phyloP scores from a whole-genome alignment of 1,284 basidiomycete genomes.

The Neotropicomus parvogracilis region DNA sequence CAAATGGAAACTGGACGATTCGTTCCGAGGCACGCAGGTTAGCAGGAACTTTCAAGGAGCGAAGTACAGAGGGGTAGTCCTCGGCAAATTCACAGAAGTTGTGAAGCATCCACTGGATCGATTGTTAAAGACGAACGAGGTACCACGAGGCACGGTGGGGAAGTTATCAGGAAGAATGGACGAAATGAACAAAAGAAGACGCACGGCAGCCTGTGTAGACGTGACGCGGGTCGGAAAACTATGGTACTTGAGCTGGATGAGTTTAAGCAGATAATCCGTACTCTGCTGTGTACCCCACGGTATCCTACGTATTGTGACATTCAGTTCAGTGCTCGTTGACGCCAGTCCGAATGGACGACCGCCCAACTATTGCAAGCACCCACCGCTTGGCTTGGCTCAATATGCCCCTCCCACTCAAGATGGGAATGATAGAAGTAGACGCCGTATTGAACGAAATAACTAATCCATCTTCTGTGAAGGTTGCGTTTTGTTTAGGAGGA shows the following conservation, averaged over 20 bases:
- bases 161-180: not conserved
- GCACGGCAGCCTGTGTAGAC: constrained; percentile 52
- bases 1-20: constrained; percentile 85
- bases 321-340: constrained; percentile 1
- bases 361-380: constrained; percentile 12
- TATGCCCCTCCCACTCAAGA: constrained; percentile 76
- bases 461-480: constrained; percentile 67
- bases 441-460: constrained; percentile 83
- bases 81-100: constrained; percentile 83
- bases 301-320: constrained; percentile 52
- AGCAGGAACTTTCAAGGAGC: constrained; percentile 50
- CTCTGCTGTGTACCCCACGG: constrained; percentile 92
- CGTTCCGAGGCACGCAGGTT: constrained; percentile 65
- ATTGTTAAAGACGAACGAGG: not conserved
- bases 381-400: constrained; percentile 84
- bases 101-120: constrained; percentile 79
- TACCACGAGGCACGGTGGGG: too few relatives aligned
- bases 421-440: constrained; percentile 84
- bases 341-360: not conserved
- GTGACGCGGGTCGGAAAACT: constrained; percentile 72
- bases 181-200: constrained; percentile 14
- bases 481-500: constrained; percentile 26
- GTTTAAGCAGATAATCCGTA: constrained; percentile 87
- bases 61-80: constrained; percentile 74
- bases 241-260: constrained; percentile 88